A percentile compares a stretch with the other conserved stretches of the same genome.
Conservation (phyloP, 1,284 basidiomycete species). For the Cystobasidiaceae sp. region DNA sequence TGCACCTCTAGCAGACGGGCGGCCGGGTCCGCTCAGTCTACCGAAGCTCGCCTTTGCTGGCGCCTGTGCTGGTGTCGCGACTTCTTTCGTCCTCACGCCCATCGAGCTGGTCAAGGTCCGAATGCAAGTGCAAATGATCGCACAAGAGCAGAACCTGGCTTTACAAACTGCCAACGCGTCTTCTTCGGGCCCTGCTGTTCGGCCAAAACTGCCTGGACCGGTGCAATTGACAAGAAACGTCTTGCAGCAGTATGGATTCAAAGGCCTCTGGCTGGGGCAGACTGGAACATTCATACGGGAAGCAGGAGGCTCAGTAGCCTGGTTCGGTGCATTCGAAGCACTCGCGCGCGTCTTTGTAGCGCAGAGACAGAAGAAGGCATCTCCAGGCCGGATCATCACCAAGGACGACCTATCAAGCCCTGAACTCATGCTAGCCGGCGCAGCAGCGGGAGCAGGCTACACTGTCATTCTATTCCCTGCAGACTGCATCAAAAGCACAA, state of each 20-base stretch:
- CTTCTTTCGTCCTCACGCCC: conserved; percentile 80
- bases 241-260: conserved; percentile 61
- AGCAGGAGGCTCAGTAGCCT: conserved; percentile 76
- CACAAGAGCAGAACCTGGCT: conserved; percentile 50
- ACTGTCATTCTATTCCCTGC: conserved; percentile 84
- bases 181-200: conserved; percentile 35
- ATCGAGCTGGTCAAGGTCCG: conserved; percentile 90
- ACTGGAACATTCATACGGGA: conserved; percentile 80
- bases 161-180: too few species aligned
- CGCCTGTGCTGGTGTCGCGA: conserved; percentile 71
- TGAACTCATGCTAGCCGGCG: conserved; percentile 81
- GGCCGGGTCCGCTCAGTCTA: conserved; percentile 51
- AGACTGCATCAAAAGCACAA: conserved; percentile 88
- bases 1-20: conserved; percentile 4
- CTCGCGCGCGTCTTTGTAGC: conserved; percentile 55
- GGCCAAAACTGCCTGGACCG: conserved; percentile 55
- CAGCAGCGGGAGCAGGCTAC: conserved; percentile 78
- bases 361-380: conserved; percentile 46
- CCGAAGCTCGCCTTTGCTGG: conserved; percentile 67
- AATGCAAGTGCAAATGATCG: conserved; percentile 89
- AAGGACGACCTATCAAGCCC: conserved; percentile 61
- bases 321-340: conserved; percentile 81
- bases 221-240: conserved; percentile 62
- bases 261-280: conserved; percentile 81
- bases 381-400: conserved; percentile 42